Percentiles rank a stretch among this genome's conserved stretches.
phyloP scores from a whole-genome alignment of 495 filamentous ascomycete species.

The Podospora pseudopauciseta region DNA sequence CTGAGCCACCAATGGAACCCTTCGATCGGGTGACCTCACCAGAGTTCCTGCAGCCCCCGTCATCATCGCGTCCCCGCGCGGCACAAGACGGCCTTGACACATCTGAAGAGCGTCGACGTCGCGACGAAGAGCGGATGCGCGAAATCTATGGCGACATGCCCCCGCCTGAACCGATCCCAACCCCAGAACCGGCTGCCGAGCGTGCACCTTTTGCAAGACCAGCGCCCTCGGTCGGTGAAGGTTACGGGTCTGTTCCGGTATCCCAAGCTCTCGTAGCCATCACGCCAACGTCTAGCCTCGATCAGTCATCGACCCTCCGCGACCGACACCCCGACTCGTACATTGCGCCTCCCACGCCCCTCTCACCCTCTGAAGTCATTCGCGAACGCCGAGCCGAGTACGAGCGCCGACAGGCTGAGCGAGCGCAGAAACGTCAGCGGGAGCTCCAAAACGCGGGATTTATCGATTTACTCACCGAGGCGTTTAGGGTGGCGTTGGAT shows the following conservation, averaged over 20 bases:
- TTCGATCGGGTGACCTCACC: constrained; percentile 12
- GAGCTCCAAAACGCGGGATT: constrained; percentile 42
- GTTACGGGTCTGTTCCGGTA: neutral
- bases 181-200: constrained; percentile 10
- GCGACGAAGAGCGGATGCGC: constrained; percentile 49
- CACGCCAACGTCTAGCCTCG: constrained; percentile 1
- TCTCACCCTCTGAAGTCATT: constrained; percentile 18
- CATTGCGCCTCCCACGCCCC: constrained; percentile 26
- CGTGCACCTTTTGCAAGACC: neutral
- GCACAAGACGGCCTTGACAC: constrained; percentile 26
- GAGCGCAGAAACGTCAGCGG: neutral
- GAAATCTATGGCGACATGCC: constrained; percentile 52
- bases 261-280: constrained; percentile 4
- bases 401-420: neutral
- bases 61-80: constrained; percentile 9
- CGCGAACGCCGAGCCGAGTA: constrained; percentile 20
- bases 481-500: constrained; percentile 51
- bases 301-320: constrained; percentile 12
- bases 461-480: constrained; percentile 62
- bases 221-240: neutral
- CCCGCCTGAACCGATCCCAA: constrained; percentile 13
- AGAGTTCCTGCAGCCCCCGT: neutral
- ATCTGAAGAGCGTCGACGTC: constrained; percentile 31
- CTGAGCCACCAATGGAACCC: constrained; percentile 7
- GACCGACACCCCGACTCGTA: constrained; percentile 30